Conservation (phyloP, 768 basidiomycete species). For the Macrolepiota fuliginosa region DNA sequence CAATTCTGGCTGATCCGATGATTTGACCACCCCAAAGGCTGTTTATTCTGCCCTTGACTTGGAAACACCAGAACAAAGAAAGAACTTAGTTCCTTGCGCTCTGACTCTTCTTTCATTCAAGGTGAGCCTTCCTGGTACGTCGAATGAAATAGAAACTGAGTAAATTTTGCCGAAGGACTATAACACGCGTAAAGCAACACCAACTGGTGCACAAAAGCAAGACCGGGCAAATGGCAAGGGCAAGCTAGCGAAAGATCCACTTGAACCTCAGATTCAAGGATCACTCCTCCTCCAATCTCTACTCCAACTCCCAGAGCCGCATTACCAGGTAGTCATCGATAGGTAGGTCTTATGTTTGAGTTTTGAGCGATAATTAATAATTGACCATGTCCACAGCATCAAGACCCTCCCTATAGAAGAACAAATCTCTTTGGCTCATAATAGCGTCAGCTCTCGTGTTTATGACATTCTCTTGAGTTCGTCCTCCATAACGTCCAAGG, state of each 20-base stretch:
- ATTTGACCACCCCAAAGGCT: slow-evolving; percentile 40
- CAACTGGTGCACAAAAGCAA: slow-evolving; percentile 13
- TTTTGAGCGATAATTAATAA: neutral
- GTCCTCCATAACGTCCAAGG: slow-evolving; percentile 57
- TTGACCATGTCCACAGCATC: slow-evolving; percentile 43
- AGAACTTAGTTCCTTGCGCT: slow-evolving; percentile 63
- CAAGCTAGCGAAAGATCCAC: slow-evolving; percentile 24
- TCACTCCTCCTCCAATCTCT: slow-evolving; percentile 84
- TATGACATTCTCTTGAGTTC: slow-evolving; percentile 78
- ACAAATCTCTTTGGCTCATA: slow-evolving; percentile 47
- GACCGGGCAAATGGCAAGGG: slow-evolving; percentile 14
- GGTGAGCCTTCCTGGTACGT: slow-evolving; percentile 29
- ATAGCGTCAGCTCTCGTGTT: slow-evolving; percentile 71
- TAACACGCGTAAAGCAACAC: slow-evolving; percentile 1
- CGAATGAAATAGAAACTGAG: slow-evolving; percentile 26
- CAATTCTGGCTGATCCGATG: neutral
- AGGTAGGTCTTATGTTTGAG: slow-evolving; percentile 44
- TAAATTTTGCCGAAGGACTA: slow-evolving; percentile 4
- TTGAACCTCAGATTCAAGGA: slow-evolving; percentile 79
- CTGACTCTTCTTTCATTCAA: slow-evolving; percentile 50
- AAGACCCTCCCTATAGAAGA: slow-evolving; percentile 54
- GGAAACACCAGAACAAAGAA: slow-evolving; percentile 42
- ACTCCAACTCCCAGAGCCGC: slow-evolving; percentile 62
- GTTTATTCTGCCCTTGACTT: slow-evolving; percentile 60
- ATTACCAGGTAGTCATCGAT: slow-evolving; percentile 65